Evolutionary conservation across 495 filamentous ascomycete species (phyloP).

Genomic region (Mytilinidion resinicola): DNA sequence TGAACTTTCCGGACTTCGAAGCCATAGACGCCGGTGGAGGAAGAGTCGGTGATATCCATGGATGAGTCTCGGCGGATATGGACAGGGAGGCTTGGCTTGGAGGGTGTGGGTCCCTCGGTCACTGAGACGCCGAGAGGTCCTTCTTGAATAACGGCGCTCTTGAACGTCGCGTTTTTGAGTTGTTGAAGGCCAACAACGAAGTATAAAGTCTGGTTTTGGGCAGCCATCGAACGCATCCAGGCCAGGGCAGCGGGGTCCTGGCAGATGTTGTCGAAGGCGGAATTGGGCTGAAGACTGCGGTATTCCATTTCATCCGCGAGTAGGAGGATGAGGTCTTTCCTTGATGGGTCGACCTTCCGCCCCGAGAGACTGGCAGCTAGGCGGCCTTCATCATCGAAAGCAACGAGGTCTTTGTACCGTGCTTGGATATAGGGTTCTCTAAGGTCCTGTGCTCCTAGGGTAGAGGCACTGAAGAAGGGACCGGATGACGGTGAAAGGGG

Average conservation of each 20-base stretch:
- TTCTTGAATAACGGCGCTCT: conserved; percentile 6
- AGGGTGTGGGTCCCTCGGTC: not conserved
- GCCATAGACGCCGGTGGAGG: conserved; percentile 5
- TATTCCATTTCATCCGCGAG: conserved; percentile 17
- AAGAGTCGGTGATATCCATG: conserved; percentile 2
- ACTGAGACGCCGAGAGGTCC: not conserved
- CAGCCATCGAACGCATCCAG: conserved; percentile 9
- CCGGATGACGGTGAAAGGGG: conserved; percentile 8
- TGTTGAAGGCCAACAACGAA: conserved; percentile 17
- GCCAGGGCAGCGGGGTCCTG: conserved; percentile 1
- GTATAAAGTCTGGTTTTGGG: conserved; percentile 8
- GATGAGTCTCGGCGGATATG: conserved; percentile 19
- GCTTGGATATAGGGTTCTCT: conserved; percentile 5
- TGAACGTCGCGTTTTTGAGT: conserved; percentile 18
- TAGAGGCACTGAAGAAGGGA: conserved; percentile 10
- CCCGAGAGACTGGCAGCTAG: conserved; percentile 4
- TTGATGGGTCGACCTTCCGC: not conserved
- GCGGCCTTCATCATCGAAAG: conserved; percentile 13
- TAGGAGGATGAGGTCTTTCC: conserved; percentile 5
- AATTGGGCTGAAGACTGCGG: conserved; percentile 2
- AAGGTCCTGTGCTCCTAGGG: not conserved
- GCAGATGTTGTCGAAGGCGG: conserved; percentile 11
- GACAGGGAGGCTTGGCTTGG: conserved; percentile 8
- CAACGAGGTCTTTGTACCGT: conserved; percentile 6
- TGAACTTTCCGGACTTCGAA: conserved; percentile 16